Evolutionary conservation across 441 rosid species (phyloP).

Genomic region (Euphorbia celastroides): DNA sequence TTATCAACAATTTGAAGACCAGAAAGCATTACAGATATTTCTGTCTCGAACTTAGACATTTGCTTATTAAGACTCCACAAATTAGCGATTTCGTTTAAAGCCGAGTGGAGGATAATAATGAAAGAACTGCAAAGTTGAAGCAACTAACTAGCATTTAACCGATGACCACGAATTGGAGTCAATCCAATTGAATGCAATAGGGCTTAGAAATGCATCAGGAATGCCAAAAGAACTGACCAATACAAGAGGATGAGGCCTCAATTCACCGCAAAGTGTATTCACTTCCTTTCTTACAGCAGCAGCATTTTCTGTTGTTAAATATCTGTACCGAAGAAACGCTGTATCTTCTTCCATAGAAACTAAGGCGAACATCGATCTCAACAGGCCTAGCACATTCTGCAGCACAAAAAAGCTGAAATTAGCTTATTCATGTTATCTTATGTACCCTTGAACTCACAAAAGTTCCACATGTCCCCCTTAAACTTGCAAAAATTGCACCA

Average conservation of each 20-base stretch:
- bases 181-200: conserved; percentile 86
- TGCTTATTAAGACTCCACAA: too few relatives aligned
- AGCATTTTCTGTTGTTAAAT: conserved; percentile 50
- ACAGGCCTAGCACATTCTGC: conserved; percentile 52
- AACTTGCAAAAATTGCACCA: too few relatives aligned
- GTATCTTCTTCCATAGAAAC: conserved; percentile 70
- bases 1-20: too few relatives aligned
- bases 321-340: conserved; percentile 65
- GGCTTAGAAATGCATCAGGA: conserved; percentile 73
- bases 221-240: conserved; percentile 73
- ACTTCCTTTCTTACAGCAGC: conserved; percentile 66
- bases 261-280: conserved; percentile 54
- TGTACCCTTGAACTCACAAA: too few relatives aligned
- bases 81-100: background rate
- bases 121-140: background rate
- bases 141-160: conserved; percentile 23
- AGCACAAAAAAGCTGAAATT: conserved; percentile 1
- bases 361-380: conserved; percentile 71
- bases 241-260: conserved; percentile 76
- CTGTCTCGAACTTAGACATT: too few relatives aligned
- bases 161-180: conserved; percentile 83
- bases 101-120: background rate
- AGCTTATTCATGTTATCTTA: too few relatives aligned
- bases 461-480: too few relatives aligned
- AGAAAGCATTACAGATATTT: too few relatives aligned